Percentiles rank a stretch among this genome's conserved stretches.
Conservation (phyloP, 2,329 filamentous ascomycete species). For the Fusarium praegraminearum region DNA sequence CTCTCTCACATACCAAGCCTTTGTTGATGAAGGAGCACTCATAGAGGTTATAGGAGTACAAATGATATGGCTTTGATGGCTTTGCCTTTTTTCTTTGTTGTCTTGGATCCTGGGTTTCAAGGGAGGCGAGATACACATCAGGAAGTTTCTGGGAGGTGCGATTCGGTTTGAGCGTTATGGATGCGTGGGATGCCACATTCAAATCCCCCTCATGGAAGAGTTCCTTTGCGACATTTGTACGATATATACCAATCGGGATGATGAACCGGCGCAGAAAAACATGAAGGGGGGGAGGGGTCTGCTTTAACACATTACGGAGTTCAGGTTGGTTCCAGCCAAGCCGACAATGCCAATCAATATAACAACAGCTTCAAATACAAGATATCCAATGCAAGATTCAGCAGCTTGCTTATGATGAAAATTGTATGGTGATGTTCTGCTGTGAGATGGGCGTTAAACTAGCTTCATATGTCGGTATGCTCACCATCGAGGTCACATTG, state of each 20-base stretch:
- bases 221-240: constrained; percentile 30
- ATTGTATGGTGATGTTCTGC: neutral
- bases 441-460: neutral
- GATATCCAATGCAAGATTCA: neutral
- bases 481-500: neutral
- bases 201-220: constrained; percentile 2
- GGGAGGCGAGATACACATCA: constrained; percentile 6
- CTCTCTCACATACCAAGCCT: constrained; percentile 40
- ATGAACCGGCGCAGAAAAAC: constrained; percentile 39
- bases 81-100: constrained; percentile 33
- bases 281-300: constrained; percentile 23
- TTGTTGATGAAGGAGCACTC: constrained; percentile 43
- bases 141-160: constrained; percentile 11
- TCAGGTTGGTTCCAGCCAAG: constrained; percentile 20
- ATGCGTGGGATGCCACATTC: constrained; percentile 7
- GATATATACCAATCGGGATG: constrained; percentile 42
- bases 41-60: constrained; percentile 49
- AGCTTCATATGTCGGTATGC: neutral
- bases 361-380: constrained; percentile 19
- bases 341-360: constrained; percentile 15
- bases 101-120: constrained; percentile 17
- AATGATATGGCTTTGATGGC: constrained; percentile 29
- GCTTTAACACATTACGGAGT: constrained; percentile 28
- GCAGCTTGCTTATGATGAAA: neutral
- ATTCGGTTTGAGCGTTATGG: constrained; percentile 10